Evolutionary conservation across 208 protist species (phyloP), one percentile per base, ranked within the genome.

Genomic region (Wallacemonas sp.): DNA sequence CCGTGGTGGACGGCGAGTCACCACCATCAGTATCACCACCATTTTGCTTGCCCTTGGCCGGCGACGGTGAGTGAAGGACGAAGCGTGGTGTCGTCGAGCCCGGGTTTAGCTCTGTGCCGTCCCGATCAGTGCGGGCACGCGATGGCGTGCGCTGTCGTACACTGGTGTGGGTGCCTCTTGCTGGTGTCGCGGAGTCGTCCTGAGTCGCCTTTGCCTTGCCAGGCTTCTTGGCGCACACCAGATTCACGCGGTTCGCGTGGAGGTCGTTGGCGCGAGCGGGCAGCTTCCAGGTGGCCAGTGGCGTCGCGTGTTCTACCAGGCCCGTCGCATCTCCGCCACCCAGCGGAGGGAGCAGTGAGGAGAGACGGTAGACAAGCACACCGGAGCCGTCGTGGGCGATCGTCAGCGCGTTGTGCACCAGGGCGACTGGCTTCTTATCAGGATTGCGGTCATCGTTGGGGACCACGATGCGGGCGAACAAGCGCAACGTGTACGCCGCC

Each of bases 381-480:
- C 76, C 90, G 14, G 80, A 72, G 17, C 72, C 74, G 46, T 95
- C 90, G 68, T 95, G 90, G 0, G 90, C 74, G n/a, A 95, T 80
- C 11, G 83, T 67, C 2, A 93, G 17, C 27, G 75, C 49, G 29
- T 83, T 81, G 34, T 85, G 78, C 6, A 83, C 61, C 14, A 93
- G 65, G 2, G 81, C 76, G 61, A 96, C 80, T 12, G 87, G 85
- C 58, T 96, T 96, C 77, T 96, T 96, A 67, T 96, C 90, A 0
- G 87, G 83, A 38, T 96, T 90, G 29, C 65, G 71, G 1, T 21
- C 26, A 34, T 96, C 90, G 21, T 72, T 68, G 16, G 90, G 85
- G 9, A 96, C 48, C 17, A 23, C 46, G 29, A 93, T 72, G 47
- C 84, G 78, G 2, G 85, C 80, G 24, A 86, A 65, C n/a, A 44